A percentile compares a stretch with the other conserved stretches of the same genome.
Conservation (phyloP, 2,329 filamentous ascomycete genomes). For the Aspergillus sp. region DNA sequence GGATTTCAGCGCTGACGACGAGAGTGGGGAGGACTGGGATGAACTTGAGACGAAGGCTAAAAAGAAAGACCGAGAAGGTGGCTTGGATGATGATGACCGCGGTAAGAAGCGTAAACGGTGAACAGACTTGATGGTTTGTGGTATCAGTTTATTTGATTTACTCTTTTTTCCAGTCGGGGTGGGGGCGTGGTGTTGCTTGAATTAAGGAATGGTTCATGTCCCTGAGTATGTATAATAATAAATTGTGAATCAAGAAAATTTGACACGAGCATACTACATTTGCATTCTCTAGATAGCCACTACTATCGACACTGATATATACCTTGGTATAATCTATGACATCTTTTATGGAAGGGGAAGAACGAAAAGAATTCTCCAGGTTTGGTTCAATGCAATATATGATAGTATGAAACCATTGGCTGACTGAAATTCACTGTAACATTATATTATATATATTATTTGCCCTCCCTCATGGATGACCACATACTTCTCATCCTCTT, state of each 20-base stretch:
- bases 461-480: slow-evolving; percentile 35
- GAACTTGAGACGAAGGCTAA: slow-evolving; percentile 83
- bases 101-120: slow-evolving; percentile 73
- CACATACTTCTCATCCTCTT: slow-evolving; percentile 51
- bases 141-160: slow-evolving; percentile 1
- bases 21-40: slow-evolving; percentile 88
- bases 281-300: too few species aligned
- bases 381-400: too few species aligned
- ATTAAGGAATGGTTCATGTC: not conserved
- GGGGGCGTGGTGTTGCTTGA: too few species aligned
- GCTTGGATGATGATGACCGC: slow-evolving; percentile 50
- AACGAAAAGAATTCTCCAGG: too few species aligned
- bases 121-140: not conserved
- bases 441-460: slow-evolving; percentile 13
- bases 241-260: not conserved
- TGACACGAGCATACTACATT: too few species aligned
- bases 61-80: slow-evolving; percentile 56
- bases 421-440: too few species aligned
- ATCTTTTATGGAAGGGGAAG: too few species aligned
- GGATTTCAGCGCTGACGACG: slow-evolving; percentile 58
- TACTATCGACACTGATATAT: too few species aligned
- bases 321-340: too few species aligned
- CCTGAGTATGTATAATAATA: not conserved
- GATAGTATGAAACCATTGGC: too few species aligned
- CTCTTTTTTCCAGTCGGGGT: not conserved